Percentiles rank a stretch among this genome's conserved stretches.
Conservation (phyloP, 805 yeast genomes). For the Yarrowia sp. region DNA sequence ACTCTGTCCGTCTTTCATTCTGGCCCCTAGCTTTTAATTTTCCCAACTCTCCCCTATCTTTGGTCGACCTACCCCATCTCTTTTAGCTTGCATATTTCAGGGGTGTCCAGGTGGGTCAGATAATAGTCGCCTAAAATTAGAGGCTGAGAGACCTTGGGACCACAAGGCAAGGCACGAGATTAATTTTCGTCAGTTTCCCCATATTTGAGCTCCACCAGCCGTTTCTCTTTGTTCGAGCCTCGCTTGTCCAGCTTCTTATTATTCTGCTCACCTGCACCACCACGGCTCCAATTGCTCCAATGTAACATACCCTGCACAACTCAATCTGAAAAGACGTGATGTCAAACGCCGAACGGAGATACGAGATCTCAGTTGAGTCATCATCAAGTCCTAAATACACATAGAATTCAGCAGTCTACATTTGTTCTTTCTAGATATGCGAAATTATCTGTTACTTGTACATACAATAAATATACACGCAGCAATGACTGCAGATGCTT, state of each 20-base stretch:
- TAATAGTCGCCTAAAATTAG: neutral
- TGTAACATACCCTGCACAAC: constrained; percentile 2
- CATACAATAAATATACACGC: constrained; percentile 38
- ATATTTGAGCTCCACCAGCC: too few relatives aligned
- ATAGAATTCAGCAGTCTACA: too few relatives aligned
- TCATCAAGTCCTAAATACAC: too few relatives aligned
- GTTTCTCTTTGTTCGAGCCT: neutral
- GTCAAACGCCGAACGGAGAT: too few relatives aligned
- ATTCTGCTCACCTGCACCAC: constrained; percentile 7
- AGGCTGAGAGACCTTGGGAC: too few relatives aligned
- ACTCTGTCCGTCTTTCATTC: too few relatives aligned
- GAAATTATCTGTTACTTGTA: constrained; percentile 28
- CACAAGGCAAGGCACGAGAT: too few relatives aligned
- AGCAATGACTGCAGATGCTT: constrained; percentile 32
- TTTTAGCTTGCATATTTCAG: constrained; percentile 20
- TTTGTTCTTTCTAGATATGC: neutral
- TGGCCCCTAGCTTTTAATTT: too few relatives aligned
- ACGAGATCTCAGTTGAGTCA: too few relatives aligned
- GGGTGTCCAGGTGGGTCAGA: constrained; percentile 10
- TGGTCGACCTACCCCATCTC: neutral
- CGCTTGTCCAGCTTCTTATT: neutral
- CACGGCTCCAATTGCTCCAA: constrained; percentile 16
- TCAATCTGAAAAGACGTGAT: neutral
- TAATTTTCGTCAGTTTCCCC: neutral
- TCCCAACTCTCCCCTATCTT: neutral